Conservation (phyloP, 202 grass and related monocot species). For the Bolboschoenoplectus hybrid region DNA sequence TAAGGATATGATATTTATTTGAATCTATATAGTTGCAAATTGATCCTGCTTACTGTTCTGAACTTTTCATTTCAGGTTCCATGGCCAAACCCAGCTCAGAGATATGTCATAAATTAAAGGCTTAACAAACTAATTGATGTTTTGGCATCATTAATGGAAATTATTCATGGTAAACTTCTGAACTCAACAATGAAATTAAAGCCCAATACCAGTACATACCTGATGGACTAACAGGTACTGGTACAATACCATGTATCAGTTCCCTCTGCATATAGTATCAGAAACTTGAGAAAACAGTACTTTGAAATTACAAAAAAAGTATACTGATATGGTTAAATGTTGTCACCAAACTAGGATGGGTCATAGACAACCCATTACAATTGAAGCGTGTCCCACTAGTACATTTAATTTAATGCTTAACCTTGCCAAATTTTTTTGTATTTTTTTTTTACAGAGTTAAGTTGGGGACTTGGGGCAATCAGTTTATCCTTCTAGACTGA, state of each 20-base stretch:
- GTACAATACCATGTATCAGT: not conserved
- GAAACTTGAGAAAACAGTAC: not conserved
- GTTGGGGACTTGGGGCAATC: no score
- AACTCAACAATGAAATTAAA: not conserved
- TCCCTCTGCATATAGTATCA: not conserved
- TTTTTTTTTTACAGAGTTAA: not conserved
- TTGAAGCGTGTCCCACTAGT: not conserved
- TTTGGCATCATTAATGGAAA: not conserved
- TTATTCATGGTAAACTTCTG: constrained; percentile 25
- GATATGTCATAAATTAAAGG: constrained; percentile 72
- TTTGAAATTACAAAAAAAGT: not conserved
- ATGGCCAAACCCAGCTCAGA: constrained; percentile 58
- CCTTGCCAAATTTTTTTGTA: not conserved
- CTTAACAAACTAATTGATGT: constrained; percentile 24
- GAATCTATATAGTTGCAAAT: not conserved
- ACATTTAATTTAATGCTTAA: not conserved
- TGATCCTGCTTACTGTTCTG: not conserved
- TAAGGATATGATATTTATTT: constrained; percentile 43
- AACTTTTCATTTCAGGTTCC: constrained; percentile 54
- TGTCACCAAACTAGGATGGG: not conserved
- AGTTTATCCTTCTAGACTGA: not conserved
- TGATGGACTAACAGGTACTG: not conserved
- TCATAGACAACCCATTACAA: not conserved
- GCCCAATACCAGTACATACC: not conserved
- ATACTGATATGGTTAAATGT: not conserved